These are phyloP conservation scores for Aureobasidium sp. DNA, from an alignment of 2,329 filamentous ascomycete species.

Conservation along the genomic window DNA sequence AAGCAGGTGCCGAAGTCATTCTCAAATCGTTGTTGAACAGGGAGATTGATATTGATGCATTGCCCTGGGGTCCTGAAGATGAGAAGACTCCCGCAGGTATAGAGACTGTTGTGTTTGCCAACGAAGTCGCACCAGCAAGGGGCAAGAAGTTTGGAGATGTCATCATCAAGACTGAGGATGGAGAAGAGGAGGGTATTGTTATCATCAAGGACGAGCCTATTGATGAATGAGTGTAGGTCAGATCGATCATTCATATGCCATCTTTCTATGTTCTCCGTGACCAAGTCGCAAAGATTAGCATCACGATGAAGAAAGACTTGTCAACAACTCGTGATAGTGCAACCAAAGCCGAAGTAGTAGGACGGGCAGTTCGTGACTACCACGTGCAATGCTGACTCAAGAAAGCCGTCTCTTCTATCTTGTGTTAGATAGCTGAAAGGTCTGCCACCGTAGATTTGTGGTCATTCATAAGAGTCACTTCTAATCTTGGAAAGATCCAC, in stretches of 20 bases:
- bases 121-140: constrained; percentile 51
- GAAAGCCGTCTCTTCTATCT: too few relatives aligned
- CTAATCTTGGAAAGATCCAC: too few relatives aligned
- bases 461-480: neutral
- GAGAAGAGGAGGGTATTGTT: constrained; percentile 17
- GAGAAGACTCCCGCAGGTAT: constrained; percentile 60
- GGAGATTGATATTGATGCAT: constrained; percentile 72
- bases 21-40: constrained; percentile 67
- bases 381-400: too few relatives aligned
- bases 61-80: constrained; percentile 79
- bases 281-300: neutral
- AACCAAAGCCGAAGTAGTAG: too few relatives aligned
- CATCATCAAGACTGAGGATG: constrained; percentile 32
- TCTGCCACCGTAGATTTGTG: too few relatives aligned
- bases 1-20: constrained; percentile 77
- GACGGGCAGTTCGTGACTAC: neutral
- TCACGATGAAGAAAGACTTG: neutral
- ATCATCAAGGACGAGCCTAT: constrained; percentile 15
- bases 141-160: constrained; percentile 37
- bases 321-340: too few relatives aligned
- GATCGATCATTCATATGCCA: neutral
- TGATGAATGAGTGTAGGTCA: neutral
- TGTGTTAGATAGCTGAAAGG: too few relatives aligned
- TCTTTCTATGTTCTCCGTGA: neutral
- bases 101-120: constrained; percentile 73